Percentiles rank a stretch among this genome's conserved stretches.
Evolutionary conservation across 2,329 filamentous ascomycete genomes (phyloP).

Genomic region (Blumeriella jaapii): DNA sequence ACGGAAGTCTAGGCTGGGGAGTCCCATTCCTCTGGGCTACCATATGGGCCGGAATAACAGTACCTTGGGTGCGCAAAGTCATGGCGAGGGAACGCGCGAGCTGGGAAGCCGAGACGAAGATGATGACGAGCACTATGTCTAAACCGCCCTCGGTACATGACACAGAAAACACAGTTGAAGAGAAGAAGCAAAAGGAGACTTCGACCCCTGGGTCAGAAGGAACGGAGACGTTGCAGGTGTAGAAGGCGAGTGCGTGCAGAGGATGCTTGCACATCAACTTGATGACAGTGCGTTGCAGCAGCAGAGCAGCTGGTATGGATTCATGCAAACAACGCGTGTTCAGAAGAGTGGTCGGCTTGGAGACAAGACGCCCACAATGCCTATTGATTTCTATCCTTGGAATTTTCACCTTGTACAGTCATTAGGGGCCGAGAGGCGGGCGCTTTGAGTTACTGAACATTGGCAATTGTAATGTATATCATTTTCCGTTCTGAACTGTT

Average conservation of each 20-base stretch:
- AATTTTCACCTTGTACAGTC: too few relatives aligned
- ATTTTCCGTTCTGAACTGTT: too few relatives aligned
- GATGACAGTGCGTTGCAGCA: too few relatives aligned
- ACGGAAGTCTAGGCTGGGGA: conserved; percentile 13
- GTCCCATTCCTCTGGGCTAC: conserved; percentile 17
- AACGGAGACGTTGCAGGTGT: conserved; percentile 2
- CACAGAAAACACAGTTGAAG: neutral
- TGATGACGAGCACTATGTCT: conserved; percentile 5
- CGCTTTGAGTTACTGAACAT: too few relatives aligned
- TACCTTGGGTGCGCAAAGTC: conserved; percentile 12
- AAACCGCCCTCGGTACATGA: conserved; percentile 3
- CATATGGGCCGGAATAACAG: conserved; percentile 16
- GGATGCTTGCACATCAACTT: neutral
- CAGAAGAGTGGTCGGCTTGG: too few relatives aligned
- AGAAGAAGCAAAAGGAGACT: neutral
- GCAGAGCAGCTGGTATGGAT: too few relatives aligned
- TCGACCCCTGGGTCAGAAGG: neutral
- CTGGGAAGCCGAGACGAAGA: conserved; percentile 11
- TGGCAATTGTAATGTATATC: too few relatives aligned
- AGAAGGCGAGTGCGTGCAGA: neutral
- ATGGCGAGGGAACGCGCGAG: conserved; percentile 11
- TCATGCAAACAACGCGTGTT: too few relatives aligned
- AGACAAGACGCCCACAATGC: too few relatives aligned
- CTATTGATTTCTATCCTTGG: too few relatives aligned
- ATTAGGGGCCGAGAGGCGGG: too few relatives aligned